Conservation (phyloP, 768 basidiomycete species). For the Tricholoma flavovirens region DNA sequence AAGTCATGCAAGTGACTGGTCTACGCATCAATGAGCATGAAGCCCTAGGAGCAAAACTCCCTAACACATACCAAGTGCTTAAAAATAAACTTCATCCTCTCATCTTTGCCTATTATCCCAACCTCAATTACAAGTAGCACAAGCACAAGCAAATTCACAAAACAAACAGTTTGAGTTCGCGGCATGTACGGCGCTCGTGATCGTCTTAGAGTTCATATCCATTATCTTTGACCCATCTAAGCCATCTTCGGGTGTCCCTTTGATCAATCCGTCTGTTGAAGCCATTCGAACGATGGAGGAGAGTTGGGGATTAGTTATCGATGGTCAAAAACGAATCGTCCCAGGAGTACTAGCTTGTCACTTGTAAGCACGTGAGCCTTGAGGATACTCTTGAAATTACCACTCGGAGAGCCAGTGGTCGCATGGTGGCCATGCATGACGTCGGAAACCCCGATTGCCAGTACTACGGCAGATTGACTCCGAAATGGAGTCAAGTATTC, state of each 20-base stretch:
- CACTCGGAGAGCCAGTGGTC: too few relatives aligned
- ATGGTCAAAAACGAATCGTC: too few relatives aligned
- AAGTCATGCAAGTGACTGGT: constrained; percentile 71
- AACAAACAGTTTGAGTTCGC: constrained; percentile 35
- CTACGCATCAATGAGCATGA: constrained; percentile 22
- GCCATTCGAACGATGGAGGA: too few relatives aligned
- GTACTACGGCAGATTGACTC: too few relatives aligned
- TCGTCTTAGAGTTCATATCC: constrained; percentile 36
- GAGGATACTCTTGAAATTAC: too few relatives aligned
- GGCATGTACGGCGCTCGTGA: constrained; percentile 35
- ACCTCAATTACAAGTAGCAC: not conserved
- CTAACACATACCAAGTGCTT: constrained; percentile 30
- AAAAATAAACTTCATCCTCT: constrained; percentile 39
- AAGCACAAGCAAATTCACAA: not conserved
- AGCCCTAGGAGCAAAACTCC: not conserved
- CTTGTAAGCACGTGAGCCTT: too few relatives aligned
- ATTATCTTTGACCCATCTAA: constrained; percentile 35
- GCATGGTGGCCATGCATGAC: too few relatives aligned
- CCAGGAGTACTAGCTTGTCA: too few relatives aligned
- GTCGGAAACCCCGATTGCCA: too few relatives aligned
- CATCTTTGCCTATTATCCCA: constrained; percentile 26
- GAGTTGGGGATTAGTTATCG: too few relatives aligned
- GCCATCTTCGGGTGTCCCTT: constrained; percentile 27
- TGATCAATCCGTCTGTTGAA: constrained; percentile 1
- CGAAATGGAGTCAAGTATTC: too few relatives aligned